Base-by-base conservation (phyloP, 106 monocot species). In the Vanilla planifolia region DNA sequence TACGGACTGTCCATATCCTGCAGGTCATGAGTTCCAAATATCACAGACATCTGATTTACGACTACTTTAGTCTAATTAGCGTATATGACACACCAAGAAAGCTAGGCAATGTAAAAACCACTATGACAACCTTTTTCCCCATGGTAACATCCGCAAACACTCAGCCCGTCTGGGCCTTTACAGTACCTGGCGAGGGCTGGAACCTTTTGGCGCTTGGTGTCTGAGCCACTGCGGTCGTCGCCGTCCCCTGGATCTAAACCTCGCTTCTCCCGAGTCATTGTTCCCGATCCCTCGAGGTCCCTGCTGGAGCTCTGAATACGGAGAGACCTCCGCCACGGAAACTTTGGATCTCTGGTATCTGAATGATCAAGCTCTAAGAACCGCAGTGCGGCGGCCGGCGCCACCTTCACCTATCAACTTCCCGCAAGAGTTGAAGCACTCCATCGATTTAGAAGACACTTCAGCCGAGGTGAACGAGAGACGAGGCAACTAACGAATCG, bases 101-200 rank as follows among this genome's bases (percentile, higher is more conserved):
- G 26, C 9, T 24, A 24, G 26, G 25, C 1, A 50, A 25, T 8
- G 1, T 7, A 8, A 24, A 50, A 50, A 9, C 7, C n/a, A n/a
- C n/a, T n/a, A n/a, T n/a, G n/a, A n/a, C 50, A 50, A 24, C 50
- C 10, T 13, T 17, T 16, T n/a, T 46, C 50, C 26, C 25, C 26
- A 50, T 8, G 9, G 21, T 25, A 10, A 1, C 50, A 24, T 8
- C 6, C 21, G 0, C 50, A 24, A 50, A 5, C 17, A 13, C 3
- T 19, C 5, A 16, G 5, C 19, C 17, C 14, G 14, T 8, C 8
- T 16, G 1, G 9, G 6, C 36, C 37, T 59, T 23, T 34, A 10
- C 59, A 32, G 17, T 60, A 69, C 69, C 69, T 60, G 5, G 69
- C 69, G 15, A 69, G 69, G n/a, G 59, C 60, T 14, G 69, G 60